Evolutionary conservation across 2,329 filamentous ascomycete genomes (phyloP), one percentile per base, ranked within the genome.

Genomic region (Aspergillus costaricaensis): DNA sequence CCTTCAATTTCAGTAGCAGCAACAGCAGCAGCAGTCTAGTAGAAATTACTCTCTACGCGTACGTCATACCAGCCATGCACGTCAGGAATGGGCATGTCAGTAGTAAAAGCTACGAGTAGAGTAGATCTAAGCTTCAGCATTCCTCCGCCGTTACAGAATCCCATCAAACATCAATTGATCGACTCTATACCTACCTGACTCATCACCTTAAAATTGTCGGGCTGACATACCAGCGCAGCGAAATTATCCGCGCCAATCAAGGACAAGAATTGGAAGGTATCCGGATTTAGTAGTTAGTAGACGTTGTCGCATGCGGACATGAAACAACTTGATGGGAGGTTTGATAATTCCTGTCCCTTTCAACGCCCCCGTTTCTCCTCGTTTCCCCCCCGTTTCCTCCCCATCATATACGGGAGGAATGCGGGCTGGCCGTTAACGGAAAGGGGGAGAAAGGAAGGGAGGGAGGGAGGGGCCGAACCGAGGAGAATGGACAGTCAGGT

Each of bases 221-320:
- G 41, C 19, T 12, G 41, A 44, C 41, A 44, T 44, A 44, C 41
- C 41, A 44, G 19, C 9, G 0, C 10, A 5, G 19, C 2, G 19
- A 44, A 17, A 43, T 43, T 36, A 19, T 43, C 39, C 39, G 39
- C 41, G 41, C 41, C 41, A 44, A 44, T 44, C 17, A 44, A 44
- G 14, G 41, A 19, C 17, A 21, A 5, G 10, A 0, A 6, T 21
- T 14, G 0, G 0, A 0, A 36, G 12, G 0, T 44, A 1, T 15
- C 17, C 41, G 41, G 19, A 23, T 44, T 44, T 23, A 44, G 32
- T 36, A 15, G 2, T 36, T 6, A 21, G 19, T 44, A 23, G 17
- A 21, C 12, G 19, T 10, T 21, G 41, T 44, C 41, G 32, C 32
- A 36, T 36, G 32, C 32, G 32, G 32, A 36, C 32, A 36, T 36